Percentiles rank a stretch among this genome's conserved stretches.
Evolutionary conservation across 2,329 filamentous ascomycete genomes (phyloP).

Genomic region (Neopestalotiopsis sp.): DNA sequence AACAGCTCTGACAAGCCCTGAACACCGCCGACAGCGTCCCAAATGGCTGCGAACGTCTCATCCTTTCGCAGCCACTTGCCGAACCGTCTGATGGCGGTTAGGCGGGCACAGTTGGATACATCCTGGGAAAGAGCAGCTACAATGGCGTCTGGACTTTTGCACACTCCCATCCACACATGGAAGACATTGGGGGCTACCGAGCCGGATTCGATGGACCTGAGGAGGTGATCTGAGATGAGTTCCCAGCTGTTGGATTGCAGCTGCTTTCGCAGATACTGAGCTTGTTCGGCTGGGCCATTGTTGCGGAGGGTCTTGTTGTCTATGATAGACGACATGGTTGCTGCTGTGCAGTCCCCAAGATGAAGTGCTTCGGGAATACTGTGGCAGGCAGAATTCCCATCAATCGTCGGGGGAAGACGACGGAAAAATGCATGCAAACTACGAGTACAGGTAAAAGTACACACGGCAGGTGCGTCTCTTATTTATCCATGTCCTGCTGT

Average conservation of each 20-base stretch:
- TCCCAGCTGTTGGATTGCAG: conserved; percentile 5
- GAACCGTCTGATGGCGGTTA: conserved; percentile 23
- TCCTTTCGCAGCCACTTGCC: conserved; percentile 19
- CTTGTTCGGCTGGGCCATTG: conserved; percentile 8
- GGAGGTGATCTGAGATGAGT: conserved; percentile 16
- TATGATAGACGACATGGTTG: conserved; percentile 2
- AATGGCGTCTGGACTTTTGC: conserved; percentile 20
- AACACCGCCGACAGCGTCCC: conserved; percentile 9
- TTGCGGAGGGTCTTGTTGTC: conserved; percentile 9
- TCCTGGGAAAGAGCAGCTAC: conserved; percentile 19
- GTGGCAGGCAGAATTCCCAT: no score
- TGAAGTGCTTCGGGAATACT: no score
- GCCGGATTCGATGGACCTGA: conserved; percentile 17
- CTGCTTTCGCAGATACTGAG: conserved; percentile 3
- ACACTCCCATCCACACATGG: conserved; percentile 25
- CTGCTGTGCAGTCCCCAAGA: not conserved
- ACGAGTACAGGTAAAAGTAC: no score
- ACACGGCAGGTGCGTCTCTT: no score
- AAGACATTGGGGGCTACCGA: conserved; percentile 21
- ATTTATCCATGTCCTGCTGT: no score
- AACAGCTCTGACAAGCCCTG: conserved; percentile 12
- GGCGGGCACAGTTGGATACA: conserved; percentile 20
- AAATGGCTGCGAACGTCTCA: conserved; percentile 12
- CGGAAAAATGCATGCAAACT: no score
- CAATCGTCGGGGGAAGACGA: no score